These are phyloP conservation scores for Hygrophila difformis DNA, from an alignment of 257 asterid genomes.

Conservation along the genomic window DNA sequence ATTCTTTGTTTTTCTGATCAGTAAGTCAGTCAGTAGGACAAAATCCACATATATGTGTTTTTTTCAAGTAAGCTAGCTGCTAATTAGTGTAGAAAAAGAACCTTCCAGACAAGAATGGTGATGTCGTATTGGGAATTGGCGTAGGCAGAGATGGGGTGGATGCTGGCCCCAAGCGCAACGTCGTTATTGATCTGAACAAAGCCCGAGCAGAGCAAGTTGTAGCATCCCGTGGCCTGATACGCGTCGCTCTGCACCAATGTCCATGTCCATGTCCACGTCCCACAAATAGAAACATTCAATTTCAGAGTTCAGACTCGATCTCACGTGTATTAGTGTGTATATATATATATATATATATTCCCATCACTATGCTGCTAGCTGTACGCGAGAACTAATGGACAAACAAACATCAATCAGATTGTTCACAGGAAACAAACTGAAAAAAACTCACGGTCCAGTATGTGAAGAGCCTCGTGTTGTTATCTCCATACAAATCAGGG, in stretches of 20 bases:
- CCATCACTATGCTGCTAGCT: no score
- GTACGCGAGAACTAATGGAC: background rate
- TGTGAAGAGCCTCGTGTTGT: slow-evolving; percentile 75
- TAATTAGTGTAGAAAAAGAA: slow-evolving; percentile 18
- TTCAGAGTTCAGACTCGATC: slow-evolving; percentile 10
- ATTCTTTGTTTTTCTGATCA: no score
- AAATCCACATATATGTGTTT: no score
- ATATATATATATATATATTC: no score
- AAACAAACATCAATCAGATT: no score
- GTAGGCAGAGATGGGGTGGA: slow-evolving; percentile 55
- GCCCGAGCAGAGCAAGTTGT: slow-evolving; percentile 77
- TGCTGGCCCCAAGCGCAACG: slow-evolving; percentile 83
- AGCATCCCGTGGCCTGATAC: slow-evolving; percentile 84
- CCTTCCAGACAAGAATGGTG: slow-evolving; percentile 93
- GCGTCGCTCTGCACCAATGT: slow-evolving; percentile 83
- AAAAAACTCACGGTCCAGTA: slow-evolving; percentile 91
- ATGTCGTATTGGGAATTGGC: slow-evolving; percentile 66
- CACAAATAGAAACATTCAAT: no score
- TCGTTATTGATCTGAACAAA: slow-evolving; percentile 66
- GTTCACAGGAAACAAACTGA: no score
- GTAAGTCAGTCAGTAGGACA: no score
- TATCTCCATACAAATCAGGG: slow-evolving; percentile 81
- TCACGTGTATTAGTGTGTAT: background rate
- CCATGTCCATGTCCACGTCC: no score
- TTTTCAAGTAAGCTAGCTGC: no score